Conservation (phyloP, 2,329 filamentous ascomycete species). For the Sarocladium kiliense region DNA sequence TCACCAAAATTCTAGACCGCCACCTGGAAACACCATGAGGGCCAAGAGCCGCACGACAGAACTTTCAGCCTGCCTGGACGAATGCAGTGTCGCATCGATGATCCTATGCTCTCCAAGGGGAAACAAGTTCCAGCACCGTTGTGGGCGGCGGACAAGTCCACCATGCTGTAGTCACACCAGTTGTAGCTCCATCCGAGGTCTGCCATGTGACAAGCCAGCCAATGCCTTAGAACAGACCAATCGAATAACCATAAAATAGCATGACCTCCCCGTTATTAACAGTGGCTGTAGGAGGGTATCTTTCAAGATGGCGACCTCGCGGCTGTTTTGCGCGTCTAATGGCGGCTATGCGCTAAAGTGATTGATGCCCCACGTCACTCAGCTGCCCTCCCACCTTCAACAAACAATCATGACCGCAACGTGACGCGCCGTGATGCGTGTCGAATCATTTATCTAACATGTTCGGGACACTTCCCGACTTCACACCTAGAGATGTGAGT, state of each 20-base stretch:
- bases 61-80: background rate
- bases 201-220: background rate
- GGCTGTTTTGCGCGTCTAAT: background rate
- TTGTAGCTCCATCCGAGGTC: background rate
- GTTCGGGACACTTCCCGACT: conserved; percentile 60
- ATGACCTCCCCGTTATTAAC: background rate
- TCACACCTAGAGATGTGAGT: conserved; percentile 66
- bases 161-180: too few species aligned
- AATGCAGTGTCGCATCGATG: background rate
- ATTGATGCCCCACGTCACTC: background rate
- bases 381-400: background rate
- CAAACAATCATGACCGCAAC: background rate
- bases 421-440: conserved; percentile 6
- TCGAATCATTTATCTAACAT: conserved; percentile 29
- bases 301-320: background rate
- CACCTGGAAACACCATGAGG: background rate
- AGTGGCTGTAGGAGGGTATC: background rate
- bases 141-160: too few species aligned
- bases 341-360: background rate
- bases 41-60: background rate
- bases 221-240: background rate
- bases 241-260: conserved; percentile 1
- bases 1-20: conserved; percentile 7
- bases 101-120: background rate
- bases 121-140: too few species aligned